phyloP scores from a whole-genome alignment of 2,329 filamentous ascomycete genomes.

The Cladophialophora carrionii region DNA sequence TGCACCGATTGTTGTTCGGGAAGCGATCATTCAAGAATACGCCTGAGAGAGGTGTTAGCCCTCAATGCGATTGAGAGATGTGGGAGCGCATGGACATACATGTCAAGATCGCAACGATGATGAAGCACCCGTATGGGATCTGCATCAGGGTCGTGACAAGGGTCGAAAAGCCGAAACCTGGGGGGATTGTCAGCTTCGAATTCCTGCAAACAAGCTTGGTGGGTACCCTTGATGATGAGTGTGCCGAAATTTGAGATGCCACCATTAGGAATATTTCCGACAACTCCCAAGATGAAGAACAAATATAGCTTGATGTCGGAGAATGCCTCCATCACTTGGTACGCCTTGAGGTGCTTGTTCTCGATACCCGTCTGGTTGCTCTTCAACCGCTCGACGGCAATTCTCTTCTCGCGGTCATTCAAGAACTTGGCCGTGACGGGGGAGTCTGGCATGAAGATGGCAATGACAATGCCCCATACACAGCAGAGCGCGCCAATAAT shows the following conservation, averaged over 20 bases:
- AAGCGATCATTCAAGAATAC: constrained; percentile 55
- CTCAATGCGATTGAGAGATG: constrained; percentile 44
- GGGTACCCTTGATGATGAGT: constrained; percentile 53
- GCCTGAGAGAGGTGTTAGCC: constrained; percentile 45
- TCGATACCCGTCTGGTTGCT: constrained; percentile 64
- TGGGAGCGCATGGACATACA: constrained; percentile 38
- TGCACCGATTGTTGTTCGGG: constrained; percentile 53
- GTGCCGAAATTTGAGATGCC: constrained; percentile 64
- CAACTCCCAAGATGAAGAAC: constrained; percentile 57
- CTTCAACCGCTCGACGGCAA: constrained; percentile 59
- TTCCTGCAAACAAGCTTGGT: neutral
- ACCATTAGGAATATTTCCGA: constrained; percentile 59
- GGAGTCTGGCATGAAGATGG: constrained; percentile 61
- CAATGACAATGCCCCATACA: constrained; percentile 62
- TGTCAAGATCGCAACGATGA: constrained; percentile 55
- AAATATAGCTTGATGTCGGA: constrained; percentile 63
- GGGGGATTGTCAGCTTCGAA: neutral
- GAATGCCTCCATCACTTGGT: constrained; percentile 61
- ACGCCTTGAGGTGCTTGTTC: constrained; percentile 59
- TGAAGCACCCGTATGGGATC: constrained; percentile 51
- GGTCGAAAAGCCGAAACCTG: constrained; percentile 47
- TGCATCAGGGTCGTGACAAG: constrained; percentile 45
- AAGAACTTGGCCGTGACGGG: constrained; percentile 60
- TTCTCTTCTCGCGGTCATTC: constrained; percentile 55
- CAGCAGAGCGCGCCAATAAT: constrained; percentile 64